phyloP scores from a whole-genome alignment of 768 basidiomycete genomes.

The Termitomyces sp. region DNA sequence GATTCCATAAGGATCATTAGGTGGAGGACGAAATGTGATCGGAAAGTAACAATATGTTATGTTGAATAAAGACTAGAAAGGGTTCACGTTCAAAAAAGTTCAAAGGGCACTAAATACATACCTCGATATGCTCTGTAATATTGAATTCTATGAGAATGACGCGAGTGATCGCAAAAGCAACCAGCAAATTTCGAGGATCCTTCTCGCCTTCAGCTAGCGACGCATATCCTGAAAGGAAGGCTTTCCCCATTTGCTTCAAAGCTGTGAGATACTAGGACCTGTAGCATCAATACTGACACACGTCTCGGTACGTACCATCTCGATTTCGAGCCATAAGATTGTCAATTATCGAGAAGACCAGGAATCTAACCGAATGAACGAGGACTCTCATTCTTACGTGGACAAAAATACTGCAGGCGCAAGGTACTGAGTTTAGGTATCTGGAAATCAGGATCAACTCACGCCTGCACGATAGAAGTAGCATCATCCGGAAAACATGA shows the following conservation, averaged over 20 bases:
- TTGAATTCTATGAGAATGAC: slow-evolving; percentile 89
- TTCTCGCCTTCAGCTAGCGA: slow-evolving; percentile 92
- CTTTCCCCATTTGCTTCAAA: slow-evolving; percentile 66
- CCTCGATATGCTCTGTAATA: slow-evolving; percentile 71
- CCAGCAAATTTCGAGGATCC: slow-evolving; percentile 89
- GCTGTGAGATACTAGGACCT: slow-evolving; percentile 34
- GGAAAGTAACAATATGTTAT: slow-evolving; percentile 98
- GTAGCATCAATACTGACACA: background rate
- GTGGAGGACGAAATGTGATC: slow-evolving; percentile 92
- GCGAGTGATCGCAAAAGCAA: slow-evolving; percentile 87
- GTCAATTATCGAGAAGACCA: slow-evolving; percentile 81
- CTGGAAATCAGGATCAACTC: slow-evolving; percentile 6
- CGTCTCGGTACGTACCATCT: slow-evolving; percentile 42
- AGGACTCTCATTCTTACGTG: slow-evolving; percentile 82
- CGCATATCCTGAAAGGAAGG: slow-evolving; percentile 76
- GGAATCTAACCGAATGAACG: slow-evolving; percentile 77
- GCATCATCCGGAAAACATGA: slow-evolving; percentile 66
- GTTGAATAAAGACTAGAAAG: slow-evolving; percentile 78
- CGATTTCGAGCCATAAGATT: slow-evolving; percentile 69
- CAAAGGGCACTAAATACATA: slow-evolving; percentile 28
- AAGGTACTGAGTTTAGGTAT: slow-evolving; percentile 4
- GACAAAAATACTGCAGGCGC: slow-evolving; percentile 55
- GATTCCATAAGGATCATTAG: slow-evolving; percentile 92
- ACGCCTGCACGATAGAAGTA: slow-evolving; percentile 61
- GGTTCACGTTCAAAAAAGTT: background rate